Evolutionary conservation across 192 early-diverging fungal species (phyloP).

Genomic region (Pilobolus umbonatus): DNA sequence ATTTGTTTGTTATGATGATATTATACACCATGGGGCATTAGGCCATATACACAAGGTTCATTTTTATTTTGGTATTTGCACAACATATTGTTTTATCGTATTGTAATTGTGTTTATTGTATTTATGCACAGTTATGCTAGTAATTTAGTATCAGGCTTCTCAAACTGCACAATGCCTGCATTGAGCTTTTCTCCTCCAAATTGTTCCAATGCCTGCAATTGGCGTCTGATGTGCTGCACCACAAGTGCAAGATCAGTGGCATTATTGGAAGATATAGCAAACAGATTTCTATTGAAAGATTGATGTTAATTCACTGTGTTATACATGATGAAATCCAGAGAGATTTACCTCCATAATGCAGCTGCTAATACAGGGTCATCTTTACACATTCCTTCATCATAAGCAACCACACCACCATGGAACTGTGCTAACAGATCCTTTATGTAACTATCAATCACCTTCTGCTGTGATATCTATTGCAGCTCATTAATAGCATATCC

Average conservation of each 20-base stretch:
- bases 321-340: background rate
- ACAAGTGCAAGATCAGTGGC: conserved; percentile 34
- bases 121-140: too few relatives aligned
- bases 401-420: conserved; percentile 83
- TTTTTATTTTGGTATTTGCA: background rate
- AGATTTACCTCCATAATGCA: conserved; percentile 78
- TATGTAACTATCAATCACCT: conserved; percentile 69
- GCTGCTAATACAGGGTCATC: conserved; percentile 85
- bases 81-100: background rate
- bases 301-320: background rate
- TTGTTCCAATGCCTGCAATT: conserved; percentile 33
- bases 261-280: conserved; percentile 30
- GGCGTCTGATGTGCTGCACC: conserved; percentile 33
- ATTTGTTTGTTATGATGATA: too few relatives aligned
- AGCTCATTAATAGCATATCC: background rate
- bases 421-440: conserved; percentile 80
- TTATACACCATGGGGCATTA: too few relatives aligned
- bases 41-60: background rate
- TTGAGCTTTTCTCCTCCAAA: conserved; percentile 31
- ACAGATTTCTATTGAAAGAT: conserved; percentile 29
- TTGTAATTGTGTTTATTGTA: background rate
- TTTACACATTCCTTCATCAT: conserved; percentile 86
- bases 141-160: conserved; percentile 16
- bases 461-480: conserved; percentile 56
- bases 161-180: conserved; percentile 26